phyloP scores from a whole-genome alignment of 768 basidiomycete genomes.

The Agrocybe pediades region DNA sequence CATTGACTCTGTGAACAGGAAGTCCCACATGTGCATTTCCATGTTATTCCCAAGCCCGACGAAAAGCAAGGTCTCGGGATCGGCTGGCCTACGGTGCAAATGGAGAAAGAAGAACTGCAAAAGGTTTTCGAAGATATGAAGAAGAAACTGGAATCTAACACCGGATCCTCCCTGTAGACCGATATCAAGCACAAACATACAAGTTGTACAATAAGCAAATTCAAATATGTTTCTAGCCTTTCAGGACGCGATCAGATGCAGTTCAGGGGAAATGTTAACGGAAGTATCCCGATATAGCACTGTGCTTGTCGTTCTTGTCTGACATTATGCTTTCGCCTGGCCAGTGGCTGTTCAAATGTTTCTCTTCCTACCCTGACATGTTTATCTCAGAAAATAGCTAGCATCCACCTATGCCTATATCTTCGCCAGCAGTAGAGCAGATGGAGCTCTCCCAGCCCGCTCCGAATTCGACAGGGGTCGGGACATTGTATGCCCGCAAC shows the following conservation, averaged over 20 bases:
- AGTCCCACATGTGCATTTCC: conserved; percentile 91
- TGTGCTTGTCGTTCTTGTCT: background rate
- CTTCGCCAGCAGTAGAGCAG: background rate
- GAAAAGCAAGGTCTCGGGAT: conserved; percentile 74
- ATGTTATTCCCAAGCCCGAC: conserved; percentile 90
- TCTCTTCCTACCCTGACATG: background rate
- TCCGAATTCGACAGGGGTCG: background rate
- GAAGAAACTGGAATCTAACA: conserved; percentile 20
- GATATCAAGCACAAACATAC: background rate
- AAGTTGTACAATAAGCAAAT: background rate
- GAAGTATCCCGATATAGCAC: no score
- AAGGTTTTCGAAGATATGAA: conserved; percentile 60
- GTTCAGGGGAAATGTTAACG: no score
- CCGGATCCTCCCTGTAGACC: conserved; percentile 3
- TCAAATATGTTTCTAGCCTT: no score
- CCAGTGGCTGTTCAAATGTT: background rate
- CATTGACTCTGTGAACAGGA: conserved; percentile 35
- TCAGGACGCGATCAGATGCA: no score
- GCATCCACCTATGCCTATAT: background rate
- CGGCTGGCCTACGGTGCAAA: conserved; percentile 70
- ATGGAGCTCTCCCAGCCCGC: background rate
- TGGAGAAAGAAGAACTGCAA: conserved; percentile 67
- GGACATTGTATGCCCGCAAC: background rate
- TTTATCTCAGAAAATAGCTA: background rate
- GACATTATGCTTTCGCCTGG: background rate